Evolutionary conservation across 352 stramenopile species (phyloP), one percentile per base, ranked within the genome.

Genomic region (Phytophthora pistaciae): DNA sequence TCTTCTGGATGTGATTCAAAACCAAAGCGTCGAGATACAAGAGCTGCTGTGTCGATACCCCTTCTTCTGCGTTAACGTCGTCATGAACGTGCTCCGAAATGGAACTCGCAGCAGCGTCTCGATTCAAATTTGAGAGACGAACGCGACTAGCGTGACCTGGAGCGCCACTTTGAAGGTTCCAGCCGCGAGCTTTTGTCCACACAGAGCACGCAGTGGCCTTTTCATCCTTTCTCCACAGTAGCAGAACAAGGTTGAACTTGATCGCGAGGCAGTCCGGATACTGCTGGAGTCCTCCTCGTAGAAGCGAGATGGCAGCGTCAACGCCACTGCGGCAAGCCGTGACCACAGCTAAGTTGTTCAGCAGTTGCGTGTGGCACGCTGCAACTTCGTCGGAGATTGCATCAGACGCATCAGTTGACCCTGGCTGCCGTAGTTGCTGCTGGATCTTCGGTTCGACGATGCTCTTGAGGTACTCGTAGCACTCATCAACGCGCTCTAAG

Each of bases 331-430:
- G 52, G 53, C 88, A 94, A 23, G 78, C 79, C 2, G 74, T 66
- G 0, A 60, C 79, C 23, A 95, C 70, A 6, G 90, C 88, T 18
- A 95, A 50, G 64, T 96, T 96, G 69, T 94, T 94, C 5, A 95
- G 58, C 14, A 96, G 46, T 21, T 93, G 85, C 1, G 70, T 68
- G 52, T 93, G 86, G 53, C 78, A 84, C 5, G 61, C 20, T 23
- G 10, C 2, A n/a, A 91, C 27, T 53, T 92, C 84, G 56, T 54
- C 56, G 2, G 20, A 56, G 1, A 61, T 49, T 14, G 29, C n/a
- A 20, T 56, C 31, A 27, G 20, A 21, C 14, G n/a, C 18, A 8
- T 20, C 2, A 18, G 31, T 6, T 50, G n/a, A 23, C 46, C 16
- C 64, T 29, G 20, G 9, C 10, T 60, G 56, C 31, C 42, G 42